These are phyloP conservation scores for Ascochyta koolunga DNA, from an alignment of 2,329 filamentous ascomycete species.

Conservation along the genomic window DNA sequence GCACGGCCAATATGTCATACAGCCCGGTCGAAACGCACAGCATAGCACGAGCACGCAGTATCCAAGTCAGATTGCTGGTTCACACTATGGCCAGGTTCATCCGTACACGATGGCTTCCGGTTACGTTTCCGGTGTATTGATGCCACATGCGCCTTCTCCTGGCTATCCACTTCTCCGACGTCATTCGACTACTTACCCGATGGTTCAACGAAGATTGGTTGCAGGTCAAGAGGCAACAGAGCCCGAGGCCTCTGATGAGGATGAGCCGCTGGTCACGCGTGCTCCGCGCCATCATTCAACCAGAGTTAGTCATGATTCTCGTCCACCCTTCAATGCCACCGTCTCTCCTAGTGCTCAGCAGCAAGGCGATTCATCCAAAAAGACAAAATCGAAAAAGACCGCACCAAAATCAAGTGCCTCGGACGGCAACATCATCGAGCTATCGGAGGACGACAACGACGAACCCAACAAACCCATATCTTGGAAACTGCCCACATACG, in stretches of 20 bases:
- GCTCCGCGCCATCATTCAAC: constrained; percentile 10
- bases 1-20: too few species aligned
- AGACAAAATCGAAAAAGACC: too few species aligned
- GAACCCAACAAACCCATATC: constrained; percentile 2
- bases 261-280: constrained; percentile 24
- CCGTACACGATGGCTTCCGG: neutral
- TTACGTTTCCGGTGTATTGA: neutral
- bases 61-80: neutral
- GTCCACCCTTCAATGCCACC: neutral
- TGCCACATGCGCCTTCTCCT: neutral
- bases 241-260: constrained; percentile 20
- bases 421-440: neutral
- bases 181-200: neutral
- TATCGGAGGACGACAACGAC: neutral
- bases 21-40: neutral
- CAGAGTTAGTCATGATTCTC: neutral
- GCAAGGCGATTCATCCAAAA: neutral
- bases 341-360: neutral
- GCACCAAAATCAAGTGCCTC: neutral
- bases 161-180: neutral
- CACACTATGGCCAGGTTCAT: neutral
- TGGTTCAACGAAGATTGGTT: neutral
- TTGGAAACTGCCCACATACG: constrained; percentile 30
- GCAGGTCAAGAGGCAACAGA: neutral
- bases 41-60: neutral